Percentiles rank a stretch among this genome's conserved stretches.
Evolutionary conservation across 805 yeast species (phyloP).

Genomic region (Metschnikowia proteae): DNA sequence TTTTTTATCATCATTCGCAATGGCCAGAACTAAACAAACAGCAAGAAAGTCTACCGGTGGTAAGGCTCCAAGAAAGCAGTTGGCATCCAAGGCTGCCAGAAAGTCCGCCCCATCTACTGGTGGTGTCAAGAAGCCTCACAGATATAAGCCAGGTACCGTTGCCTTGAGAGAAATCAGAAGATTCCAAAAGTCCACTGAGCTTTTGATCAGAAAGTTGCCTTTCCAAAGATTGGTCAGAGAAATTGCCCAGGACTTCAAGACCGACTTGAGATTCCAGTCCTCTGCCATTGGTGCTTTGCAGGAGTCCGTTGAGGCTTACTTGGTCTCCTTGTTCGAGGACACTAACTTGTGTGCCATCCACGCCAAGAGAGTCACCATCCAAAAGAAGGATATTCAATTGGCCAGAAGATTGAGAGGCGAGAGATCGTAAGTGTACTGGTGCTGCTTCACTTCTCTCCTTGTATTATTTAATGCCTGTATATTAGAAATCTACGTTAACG

Average conservation of each 20-base stretch:
- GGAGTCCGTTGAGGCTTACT: slow-evolving; percentile 47
- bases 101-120: slow-evolving; percentile 46
- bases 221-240: slow-evolving; percentile 48
- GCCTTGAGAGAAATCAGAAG: slow-evolving; percentile 49
- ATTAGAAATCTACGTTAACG: slow-evolving; percentile 12
- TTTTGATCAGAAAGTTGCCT: slow-evolving; percentile 46
- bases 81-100: slow-evolving; percentile 48
- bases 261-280: slow-evolving; percentile 46
- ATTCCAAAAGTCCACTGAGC: slow-evolving; percentile 45
- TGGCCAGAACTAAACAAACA: slow-evolving; percentile 48
- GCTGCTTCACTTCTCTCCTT: slow-evolving; percentile 18
- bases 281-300: slow-evolving; percentile 47
- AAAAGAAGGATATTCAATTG: slow-evolving; percentile 47
- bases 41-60: slow-evolving; percentile 49
- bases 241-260: slow-evolving; percentile 45
- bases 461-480: slow-evolving; percentile 21
- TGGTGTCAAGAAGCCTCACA: slow-evolving; percentile 48
- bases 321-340: slow-evolving; percentile 45
- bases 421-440: slow-evolving; percentile 33
- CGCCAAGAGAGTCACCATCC: slow-evolving; percentile 48
- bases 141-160: slow-evolving; percentile 49
- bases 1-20: slow-evolving; percentile 12
- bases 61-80: slow-evolving; percentile 48
- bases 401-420: slow-evolving; percentile 50
- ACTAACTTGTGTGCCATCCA: slow-evolving; percentile 48